These are phyloP conservation scores for Coemansia biformis DNA, from an alignment of 192 early-diverging fungal genomes.

Conservation along the genomic window DNA sequence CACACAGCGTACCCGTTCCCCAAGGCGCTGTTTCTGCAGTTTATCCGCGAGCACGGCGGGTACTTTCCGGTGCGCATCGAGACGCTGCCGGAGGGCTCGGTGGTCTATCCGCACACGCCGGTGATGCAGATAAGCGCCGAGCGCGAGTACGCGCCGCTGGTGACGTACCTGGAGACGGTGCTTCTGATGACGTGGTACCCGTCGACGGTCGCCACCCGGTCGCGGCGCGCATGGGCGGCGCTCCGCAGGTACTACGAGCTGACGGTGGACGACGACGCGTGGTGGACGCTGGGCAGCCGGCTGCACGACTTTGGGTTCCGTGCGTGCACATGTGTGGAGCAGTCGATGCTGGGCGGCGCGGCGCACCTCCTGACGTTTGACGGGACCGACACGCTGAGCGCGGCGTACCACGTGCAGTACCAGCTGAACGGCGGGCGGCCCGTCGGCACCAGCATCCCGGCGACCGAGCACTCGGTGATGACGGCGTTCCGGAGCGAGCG, in stretches of 20 bases:
- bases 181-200: slow-evolving; percentile 87
- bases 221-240: slow-evolving; percentile 57
- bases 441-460: slow-evolving; percentile 73
- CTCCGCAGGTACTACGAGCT: slow-evolving; percentile 59
- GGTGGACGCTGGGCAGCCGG: slow-evolving; percentile 55
- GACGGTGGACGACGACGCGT: slow-evolving; percentile 59
- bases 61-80: slow-evolving; percentile 83
- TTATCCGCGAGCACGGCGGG: slow-evolving; percentile 73
- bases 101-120: slow-evolving; percentile 73
- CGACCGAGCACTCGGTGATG: slow-evolving; percentile 92
- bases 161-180: slow-evolving; percentile 80
- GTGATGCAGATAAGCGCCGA: slow-evolving; percentile 77
- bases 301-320: slow-evolving; percentile 94
- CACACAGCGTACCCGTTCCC: slow-evolving; percentile 68
- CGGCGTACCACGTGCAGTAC: slow-evolving; percentile 74
- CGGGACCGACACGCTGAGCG: slow-evolving; percentile 75
- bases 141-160: slow-evolving; percentile 64
- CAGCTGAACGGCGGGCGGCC: slow-evolving; percentile 68
- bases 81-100: slow-evolving; percentile 74
- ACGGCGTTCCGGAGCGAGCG: slow-evolving; percentile 64
- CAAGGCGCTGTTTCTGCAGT: slow-evolving; percentile 66
- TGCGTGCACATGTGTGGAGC: slow-evolving; percentile 78
- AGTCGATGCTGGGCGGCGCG: slow-evolving; percentile 77
- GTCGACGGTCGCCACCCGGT: slow-evolving; percentile 77
- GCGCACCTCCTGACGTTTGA: slow-evolving; percentile 81